phyloP scores from a whole-genome alignment of 2,329 filamentous ascomycete genomes.

The Penicillium sp. region DNA sequence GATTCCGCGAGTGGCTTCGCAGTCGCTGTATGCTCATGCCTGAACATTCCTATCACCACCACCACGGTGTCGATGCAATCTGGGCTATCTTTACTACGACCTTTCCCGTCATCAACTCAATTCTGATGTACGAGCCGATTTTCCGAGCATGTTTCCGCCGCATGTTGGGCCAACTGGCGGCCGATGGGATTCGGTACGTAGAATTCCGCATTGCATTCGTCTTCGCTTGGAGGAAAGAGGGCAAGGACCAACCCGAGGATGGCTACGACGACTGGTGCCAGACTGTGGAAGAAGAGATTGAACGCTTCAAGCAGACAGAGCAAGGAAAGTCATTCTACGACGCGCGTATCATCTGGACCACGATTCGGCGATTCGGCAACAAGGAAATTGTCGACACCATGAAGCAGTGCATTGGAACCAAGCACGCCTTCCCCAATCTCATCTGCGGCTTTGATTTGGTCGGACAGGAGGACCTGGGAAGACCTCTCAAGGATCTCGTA shows the following conservation, averaged over 20 bases:
- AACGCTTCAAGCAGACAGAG: slow-evolving; percentile 69
- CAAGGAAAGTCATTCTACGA: slow-evolving; percentile 82
- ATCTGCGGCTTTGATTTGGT: slow-evolving; percentile 89
- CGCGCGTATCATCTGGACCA: slow-evolving; percentile 81
- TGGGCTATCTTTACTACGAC: slow-evolving; percentile 79
- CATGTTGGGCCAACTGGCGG: slow-evolving; percentile 70
- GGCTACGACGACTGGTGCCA: slow-evolving; percentile 71
- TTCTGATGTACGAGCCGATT: slow-evolving; percentile 89
- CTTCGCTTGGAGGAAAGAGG: slow-evolving; percentile 67
- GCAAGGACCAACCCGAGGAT: slow-evolving; percentile 64
- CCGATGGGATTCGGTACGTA: slow-evolving; percentile 81
- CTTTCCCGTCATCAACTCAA: slow-evolving; percentile 71
- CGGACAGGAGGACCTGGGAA: slow-evolving; percentile 79
- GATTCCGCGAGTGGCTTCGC: slow-evolving; percentile 77
- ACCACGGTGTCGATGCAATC: slow-evolving; percentile 79
- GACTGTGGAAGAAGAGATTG: slow-evolving; percentile 75
- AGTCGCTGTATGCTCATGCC: slow-evolving; percentile 70
- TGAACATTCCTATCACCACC: slow-evolving; percentile 74
- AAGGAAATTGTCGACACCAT: slow-evolving; percentile 74
- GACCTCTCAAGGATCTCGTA: slow-evolving; percentile 72
- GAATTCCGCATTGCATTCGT: slow-evolving; percentile 79
- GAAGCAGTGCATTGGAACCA: slow-evolving; percentile 83
- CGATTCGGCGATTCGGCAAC: slow-evolving; percentile 64
- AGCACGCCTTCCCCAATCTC: slow-evolving; percentile 74
- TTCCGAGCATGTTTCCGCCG: slow-evolving; percentile 73